Evolutionary conservation across 2,329 filamentous ascomycete species (phyloP).

Genomic region (Cercospora beticola): DNA sequence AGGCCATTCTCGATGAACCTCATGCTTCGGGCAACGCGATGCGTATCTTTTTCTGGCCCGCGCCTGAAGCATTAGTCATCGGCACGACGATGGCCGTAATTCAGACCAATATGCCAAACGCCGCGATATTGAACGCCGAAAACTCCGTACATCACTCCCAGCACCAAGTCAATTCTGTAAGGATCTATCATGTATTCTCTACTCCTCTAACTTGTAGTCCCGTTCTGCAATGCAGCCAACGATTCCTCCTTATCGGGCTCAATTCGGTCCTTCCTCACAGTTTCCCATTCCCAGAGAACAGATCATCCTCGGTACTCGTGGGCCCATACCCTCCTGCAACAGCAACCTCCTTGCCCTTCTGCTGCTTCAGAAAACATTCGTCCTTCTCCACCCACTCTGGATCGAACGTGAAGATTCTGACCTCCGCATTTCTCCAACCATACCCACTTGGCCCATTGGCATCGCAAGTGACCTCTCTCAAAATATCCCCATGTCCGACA

Average conservation of each 20-base stretch:
- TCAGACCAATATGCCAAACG: too few relatives aligned
- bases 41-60: too few relatives aligned
- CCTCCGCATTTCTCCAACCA: conserved; percentile 37
- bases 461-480: conserved; percentile 33
- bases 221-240: not conserved
- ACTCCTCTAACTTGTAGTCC: not conserved
- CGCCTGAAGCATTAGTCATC: too few relatives aligned
- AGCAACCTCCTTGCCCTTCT: conserved; percentile 29
- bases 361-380: conserved; percentile 32
- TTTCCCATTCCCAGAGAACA: conserved; percentile 18
- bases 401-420: conserved; percentile 33
- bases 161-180: not conserved
- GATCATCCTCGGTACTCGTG: conserved; percentile 33
- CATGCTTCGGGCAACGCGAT: too few relatives aligned
- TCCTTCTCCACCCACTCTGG: conserved; percentile 28
- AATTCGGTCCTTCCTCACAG: conserved; percentile 2
- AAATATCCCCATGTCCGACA: conserved; percentile 38
- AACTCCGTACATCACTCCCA: not conserved
- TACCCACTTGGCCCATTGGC: conserved; percentile 29
- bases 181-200: not conserved
- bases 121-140: not conserved
- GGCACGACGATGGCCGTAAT: too few relatives aligned
- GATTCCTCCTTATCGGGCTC: not conserved
- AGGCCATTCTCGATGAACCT: too few relatives aligned
- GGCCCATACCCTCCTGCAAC: conserved; percentile 37